phyloP scores from a whole-genome alignment of 2,329 filamentous ascomycete species.

The Ophiostoma piceae region DNA sequence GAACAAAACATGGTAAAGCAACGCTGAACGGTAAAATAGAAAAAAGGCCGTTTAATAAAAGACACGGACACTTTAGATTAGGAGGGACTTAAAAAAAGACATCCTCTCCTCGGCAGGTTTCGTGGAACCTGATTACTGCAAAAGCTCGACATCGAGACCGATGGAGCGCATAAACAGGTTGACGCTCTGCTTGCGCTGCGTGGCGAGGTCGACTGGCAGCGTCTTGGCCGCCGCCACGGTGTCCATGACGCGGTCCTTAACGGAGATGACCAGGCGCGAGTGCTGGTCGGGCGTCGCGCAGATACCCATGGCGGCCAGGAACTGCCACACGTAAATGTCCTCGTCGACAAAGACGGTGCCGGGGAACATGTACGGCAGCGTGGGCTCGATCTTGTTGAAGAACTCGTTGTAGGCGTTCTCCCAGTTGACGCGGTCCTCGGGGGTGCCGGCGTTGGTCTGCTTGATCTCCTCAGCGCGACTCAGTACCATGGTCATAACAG shows the following conservation, averaged over 20 bases:
- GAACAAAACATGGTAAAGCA: neutral
- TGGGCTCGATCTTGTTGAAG: constrained; percentile 81
- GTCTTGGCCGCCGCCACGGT: constrained; percentile 87
- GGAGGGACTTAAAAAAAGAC: constrained; percentile 7
- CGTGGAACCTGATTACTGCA: constrained; percentile 35
- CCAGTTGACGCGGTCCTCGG: constrained; percentile 78
- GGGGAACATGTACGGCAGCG: constrained; percentile 81
- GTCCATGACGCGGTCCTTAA: constrained; percentile 97
- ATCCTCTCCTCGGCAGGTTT: neutral
- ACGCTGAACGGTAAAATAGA: constrained; percentile 21
- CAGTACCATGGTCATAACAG: constrained; percentile 87
- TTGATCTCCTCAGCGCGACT: constrained; percentile 92
- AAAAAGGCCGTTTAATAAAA: constrained; percentile 25
- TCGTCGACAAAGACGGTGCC: constrained; percentile 84
- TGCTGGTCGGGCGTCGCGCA: constrained; percentile 92
- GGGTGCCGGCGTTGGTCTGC: constrained; percentile 64
- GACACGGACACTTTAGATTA: constrained; percentile 22
- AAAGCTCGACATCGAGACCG: constrained; percentile 86
- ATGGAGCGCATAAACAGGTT: constrained; percentile 99
- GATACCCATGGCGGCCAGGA: constrained; percentile 90
- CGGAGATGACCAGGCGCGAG: constrained; percentile 85
- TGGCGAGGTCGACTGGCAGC: constrained; percentile 77
- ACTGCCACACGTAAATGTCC: constrained; percentile 97
- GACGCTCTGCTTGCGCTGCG: constrained; percentile 79
- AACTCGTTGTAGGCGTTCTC: constrained; percentile 75